A percentile compares a stretch with the other conserved stretches of the same genome.
These are phyloP conservation scores for Papiliotrema terrestris DNA, from an alignment of 1,284 basidiomycete species.

Conservation along the genomic window DNA sequence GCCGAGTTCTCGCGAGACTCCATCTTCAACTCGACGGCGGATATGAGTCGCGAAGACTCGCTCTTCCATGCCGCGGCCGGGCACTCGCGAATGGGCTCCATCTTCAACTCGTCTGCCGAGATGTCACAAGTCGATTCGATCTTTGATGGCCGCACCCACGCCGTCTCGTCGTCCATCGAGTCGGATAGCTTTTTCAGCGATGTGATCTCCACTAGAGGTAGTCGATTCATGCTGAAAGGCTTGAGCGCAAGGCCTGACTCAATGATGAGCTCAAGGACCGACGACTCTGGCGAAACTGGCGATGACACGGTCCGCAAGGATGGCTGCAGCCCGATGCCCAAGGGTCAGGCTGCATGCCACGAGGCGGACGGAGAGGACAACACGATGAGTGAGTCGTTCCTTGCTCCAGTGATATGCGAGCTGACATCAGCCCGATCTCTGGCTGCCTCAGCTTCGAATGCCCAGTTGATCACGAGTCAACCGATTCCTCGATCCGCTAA, in stretches of 20 bases:
- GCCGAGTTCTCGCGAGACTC: neutral
- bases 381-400: constrained; percentile 20
- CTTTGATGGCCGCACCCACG: constrained; percentile 52
- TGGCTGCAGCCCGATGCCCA: constrained; percentile 1
- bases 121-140: constrained; percentile 54
- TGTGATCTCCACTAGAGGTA: neutral
- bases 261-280: constrained; percentile 13
- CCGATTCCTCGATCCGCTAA: constrained; percentile 23
- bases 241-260: constrained; percentile 23
- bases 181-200: neutral
- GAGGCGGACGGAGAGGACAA: constrained; percentile 27
- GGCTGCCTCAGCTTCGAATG: constrained; percentile 4
- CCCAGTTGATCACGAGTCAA: constrained; percentile 12
- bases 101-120: constrained; percentile 52
- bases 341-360: constrained; percentile 13
- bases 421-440: constrained; percentile 1
- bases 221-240: constrained; percentile 28
- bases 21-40: neutral
- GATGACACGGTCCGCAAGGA: constrained; percentile 32
- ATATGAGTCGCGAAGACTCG: neutral
- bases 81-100: constrained; percentile 57
- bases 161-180: neutral
- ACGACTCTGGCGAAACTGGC: constrained; percentile 5
- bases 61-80: neutral
- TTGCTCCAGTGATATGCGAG: neutral